phyloP scores from a whole-genome alignment of 1,284 basidiomycete genomes.

The Ceratobasidium sp. region DNA sequence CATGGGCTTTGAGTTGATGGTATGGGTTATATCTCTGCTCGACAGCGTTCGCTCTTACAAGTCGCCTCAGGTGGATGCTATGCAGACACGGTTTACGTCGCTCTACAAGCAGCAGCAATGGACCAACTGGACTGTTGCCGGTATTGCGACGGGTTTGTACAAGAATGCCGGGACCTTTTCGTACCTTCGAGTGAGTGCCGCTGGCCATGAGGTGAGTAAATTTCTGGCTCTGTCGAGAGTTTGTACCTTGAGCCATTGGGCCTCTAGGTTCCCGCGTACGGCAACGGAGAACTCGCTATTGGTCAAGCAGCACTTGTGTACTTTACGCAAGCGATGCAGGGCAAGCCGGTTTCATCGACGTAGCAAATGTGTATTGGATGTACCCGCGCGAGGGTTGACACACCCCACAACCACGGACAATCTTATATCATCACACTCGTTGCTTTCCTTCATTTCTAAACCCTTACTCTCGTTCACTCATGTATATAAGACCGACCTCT shows the following conservation, averaged over 20 bases:
- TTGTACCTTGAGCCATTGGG: no score
- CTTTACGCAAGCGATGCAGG: conserved; percentile 51
- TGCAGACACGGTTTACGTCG: conserved; percentile 54
- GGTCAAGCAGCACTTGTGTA: conserved; percentile 56
- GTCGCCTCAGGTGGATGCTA: no score
- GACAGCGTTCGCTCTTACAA: conserved; percentile 37
- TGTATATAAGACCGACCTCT: no score
- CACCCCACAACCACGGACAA: no score
- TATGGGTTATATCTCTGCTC: conserved; percentile 50
- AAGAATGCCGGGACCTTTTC: conserved; percentile 74
- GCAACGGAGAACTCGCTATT: conserved; percentile 50
- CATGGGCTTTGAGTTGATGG: conserved; percentile 72
- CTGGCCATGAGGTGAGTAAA: conserved; percentile 62
- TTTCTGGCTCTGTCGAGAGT: no score
- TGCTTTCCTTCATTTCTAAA: no score
- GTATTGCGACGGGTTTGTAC: conserved; percentile 65
- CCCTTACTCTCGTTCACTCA: no score
- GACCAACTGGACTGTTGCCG: conserved; percentile 65
- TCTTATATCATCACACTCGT: no score
- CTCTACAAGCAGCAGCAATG: conserved; percentile 61
- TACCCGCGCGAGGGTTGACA: no score
- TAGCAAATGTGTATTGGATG: neutral
- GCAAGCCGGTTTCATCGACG: neutral
- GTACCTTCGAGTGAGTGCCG: conserved; percentile 68
- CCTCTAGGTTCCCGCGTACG: conserved; percentile 60